A percentile compares a stretch with the other conserved stretches of the same genome.
These are phyloP conservation scores for Fabrea salina DNA, from an alignment of 169 alveolate genomes.

Conservation along the genomic window DNA sequence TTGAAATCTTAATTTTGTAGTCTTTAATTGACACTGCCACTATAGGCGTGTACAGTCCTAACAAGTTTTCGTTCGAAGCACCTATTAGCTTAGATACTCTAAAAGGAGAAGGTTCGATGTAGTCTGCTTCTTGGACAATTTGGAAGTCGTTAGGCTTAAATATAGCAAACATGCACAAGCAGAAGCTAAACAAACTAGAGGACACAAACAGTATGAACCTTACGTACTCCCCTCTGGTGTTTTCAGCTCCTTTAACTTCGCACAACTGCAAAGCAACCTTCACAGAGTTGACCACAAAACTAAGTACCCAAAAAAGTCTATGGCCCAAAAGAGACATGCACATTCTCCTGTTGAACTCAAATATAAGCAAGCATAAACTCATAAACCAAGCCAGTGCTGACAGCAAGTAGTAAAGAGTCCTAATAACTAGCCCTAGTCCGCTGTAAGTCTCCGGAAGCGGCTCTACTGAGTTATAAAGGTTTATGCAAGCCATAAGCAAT, in stretches of 20 bases:
- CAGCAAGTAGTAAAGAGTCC: neutral
- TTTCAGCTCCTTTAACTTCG: too few species aligned
- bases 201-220: neutral
- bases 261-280: neutral
- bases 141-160: slow-evolving; percentile 23
- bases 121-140: neutral
- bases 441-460: neutral
- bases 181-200: neutral
- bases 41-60: neutral
- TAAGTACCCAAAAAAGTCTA: slow-evolving; percentile 10
- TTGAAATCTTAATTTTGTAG: neutral
- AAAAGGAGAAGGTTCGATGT: neutral
- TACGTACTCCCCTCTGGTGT: neutral
- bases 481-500: neutral
- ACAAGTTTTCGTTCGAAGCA: neutral
- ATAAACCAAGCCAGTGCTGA: neutral
- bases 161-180: neutral
- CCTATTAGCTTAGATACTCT: neutral
- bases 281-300: neutral
- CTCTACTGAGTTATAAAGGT: neutral
- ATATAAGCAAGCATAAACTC: neutral
- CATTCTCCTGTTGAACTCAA: neutral
- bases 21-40: slow-evolving; percentile 1
- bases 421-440: neutral
- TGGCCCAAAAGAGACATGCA: slow-evolving; percentile 5